phyloP scores from a whole-genome alignment of 768 basidiomycete genomes.

The Termitomyces titanicus region DNA sequence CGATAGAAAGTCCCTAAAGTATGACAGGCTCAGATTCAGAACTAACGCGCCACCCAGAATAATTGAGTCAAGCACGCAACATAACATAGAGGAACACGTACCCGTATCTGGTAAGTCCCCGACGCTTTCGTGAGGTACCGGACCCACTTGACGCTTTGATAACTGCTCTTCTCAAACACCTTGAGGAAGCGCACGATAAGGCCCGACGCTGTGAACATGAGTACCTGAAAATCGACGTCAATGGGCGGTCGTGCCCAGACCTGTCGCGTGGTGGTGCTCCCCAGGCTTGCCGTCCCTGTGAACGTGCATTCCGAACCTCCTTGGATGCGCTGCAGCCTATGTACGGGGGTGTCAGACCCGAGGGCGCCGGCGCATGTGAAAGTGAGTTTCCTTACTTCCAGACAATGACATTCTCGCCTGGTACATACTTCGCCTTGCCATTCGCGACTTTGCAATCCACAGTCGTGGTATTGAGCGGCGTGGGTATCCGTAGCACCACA shows the following conservation, averaged over 20 bases:
- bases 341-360: constrained; percentile 2
- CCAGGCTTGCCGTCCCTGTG: constrained; percentile 76
- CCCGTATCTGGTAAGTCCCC: constrained; percentile 91
- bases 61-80: neutral
- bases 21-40: neutral
- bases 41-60: neutral
- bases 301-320: constrained; percentile 91
- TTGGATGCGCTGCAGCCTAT: constrained; percentile 86
- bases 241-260: constrained; percentile 98
- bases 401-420: constrained; percentile 91
- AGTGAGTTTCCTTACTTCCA: constrained; percentile 79
- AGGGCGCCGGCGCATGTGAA: neutral
- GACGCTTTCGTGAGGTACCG: constrained; percentile 92
- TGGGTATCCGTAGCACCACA: constrained; percentile 91
- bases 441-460: constrained; percentile 89
- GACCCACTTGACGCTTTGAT: constrained; percentile 95
- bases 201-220: constrained; percentile 98
- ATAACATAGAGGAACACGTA: constrained; percentile 37
- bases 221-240: constrained; percentile 96
- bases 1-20: neutral
- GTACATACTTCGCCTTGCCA: constrained; percentile 97
- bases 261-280: constrained; percentile 88
- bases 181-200: constrained; percentile 95
- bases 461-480: constrained; percentile 89
- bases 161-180: constrained; percentile 95